Conservation (phyloP, 2,329 filamentous ascomycete genomes). For the Colletotrichum gloeosporioides region DNA sequence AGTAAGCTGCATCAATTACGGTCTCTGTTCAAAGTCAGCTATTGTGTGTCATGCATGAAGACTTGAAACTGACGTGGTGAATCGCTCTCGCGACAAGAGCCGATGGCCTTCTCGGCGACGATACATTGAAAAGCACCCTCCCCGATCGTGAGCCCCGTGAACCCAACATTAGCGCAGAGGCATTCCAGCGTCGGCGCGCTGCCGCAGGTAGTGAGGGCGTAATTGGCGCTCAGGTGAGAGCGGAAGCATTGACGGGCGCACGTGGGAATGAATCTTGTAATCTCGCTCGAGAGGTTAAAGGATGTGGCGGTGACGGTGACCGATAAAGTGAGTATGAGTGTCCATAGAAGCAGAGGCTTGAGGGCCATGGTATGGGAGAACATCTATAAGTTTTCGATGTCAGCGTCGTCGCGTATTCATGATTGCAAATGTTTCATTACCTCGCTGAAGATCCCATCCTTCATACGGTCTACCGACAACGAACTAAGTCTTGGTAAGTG, state of each 20-base stretch:
- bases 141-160: slow-evolving; percentile 71
- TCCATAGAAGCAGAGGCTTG: slow-evolving; percentile 34
- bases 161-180: slow-evolving; percentile 65
- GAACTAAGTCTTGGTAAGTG: neutral
- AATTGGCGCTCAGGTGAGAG: slow-evolving; percentile 68
- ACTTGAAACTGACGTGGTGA: slow-evolving; percentile 38
- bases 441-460: slow-evolving; percentile 24
- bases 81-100: slow-evolving; percentile 56
- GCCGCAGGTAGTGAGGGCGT: slow-evolving; percentile 53
- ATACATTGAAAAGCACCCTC: slow-evolving; percentile 75
- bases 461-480: slow-evolving; percentile 16
- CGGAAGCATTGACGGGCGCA: slow-evolving; percentile 68
- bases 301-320: slow-evolving; percentile 28
- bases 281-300: slow-evolving; percentile 38
- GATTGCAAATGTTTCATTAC: neutral
- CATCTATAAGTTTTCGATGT: slow-evolving; percentile 37
- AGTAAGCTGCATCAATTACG: slow-evolving; percentile 54
- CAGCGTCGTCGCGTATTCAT: neutral
- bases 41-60: neutral
- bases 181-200: slow-evolving; percentile 61
- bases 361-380: slow-evolving; percentile 48
- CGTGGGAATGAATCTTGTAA: slow-evolving; percentile 53
- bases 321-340: slow-evolving; percentile 34
- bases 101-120: slow-evolving; percentile 53
- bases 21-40: slow-evolving; percentile 32